A percentile compares a stretch with the other conserved stretches of the same genome.
phyloP scores from a whole-genome alignment of 1,284 basidiomycete genomes.

The Ceratobasidium sp. region DNA sequence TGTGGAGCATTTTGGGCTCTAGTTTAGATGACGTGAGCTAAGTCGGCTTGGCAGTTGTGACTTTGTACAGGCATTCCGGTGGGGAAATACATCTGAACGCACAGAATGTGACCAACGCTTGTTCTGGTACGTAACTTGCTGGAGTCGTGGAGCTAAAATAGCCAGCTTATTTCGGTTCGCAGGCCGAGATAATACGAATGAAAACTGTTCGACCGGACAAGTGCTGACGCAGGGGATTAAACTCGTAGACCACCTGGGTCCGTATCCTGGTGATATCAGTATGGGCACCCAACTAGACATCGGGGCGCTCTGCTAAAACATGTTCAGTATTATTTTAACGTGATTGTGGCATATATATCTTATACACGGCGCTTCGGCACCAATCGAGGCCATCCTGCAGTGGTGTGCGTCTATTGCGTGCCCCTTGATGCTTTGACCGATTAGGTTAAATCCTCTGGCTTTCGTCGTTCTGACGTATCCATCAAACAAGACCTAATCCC shows the following conservation, averaged over 20 bases:
- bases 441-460: neutral
- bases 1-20: neutral
- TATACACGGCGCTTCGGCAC: no score
- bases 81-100: constrained; percentile 69
- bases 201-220: constrained; percentile 29
- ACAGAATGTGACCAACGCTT: constrained; percentile 60
- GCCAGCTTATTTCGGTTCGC: neutral
- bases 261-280: constrained; percentile 18
- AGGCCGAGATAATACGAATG: constrained; percentile 21
- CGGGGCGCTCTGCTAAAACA: constrained; percentile 15
- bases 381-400: no score
- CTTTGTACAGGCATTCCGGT: constrained; percentile 65
- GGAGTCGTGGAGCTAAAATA: no score
- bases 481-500: neutral
- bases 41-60: constrained; percentile 52
- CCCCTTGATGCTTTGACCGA: no score
- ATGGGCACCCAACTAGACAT: neutral
- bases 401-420: no score
- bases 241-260: constrained; percentile 23
- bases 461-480: neutral
- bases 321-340: no score
- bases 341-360: no score
- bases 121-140: constrained; percentile 55
- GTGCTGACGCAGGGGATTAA: constrained; percentile 4
- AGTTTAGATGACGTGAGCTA: neutral